phyloP scores from a whole-genome alignment of 2,329 filamentous ascomycete genomes.

The Curvularia sp. region DNA sequence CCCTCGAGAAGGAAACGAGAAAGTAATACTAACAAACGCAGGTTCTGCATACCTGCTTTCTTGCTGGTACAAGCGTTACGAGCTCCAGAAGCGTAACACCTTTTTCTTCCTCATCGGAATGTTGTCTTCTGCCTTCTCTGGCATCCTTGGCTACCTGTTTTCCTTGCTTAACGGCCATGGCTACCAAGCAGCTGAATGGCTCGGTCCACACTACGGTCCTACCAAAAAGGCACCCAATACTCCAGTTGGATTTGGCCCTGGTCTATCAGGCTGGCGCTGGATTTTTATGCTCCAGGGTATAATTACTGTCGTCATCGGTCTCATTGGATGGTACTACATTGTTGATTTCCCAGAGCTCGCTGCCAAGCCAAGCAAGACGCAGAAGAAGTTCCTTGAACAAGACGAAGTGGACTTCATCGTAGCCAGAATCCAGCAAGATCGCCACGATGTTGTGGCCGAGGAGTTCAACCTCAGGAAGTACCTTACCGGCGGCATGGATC shows the following conservation, averaged over 20 bases:
- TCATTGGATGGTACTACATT: slow-evolving; percentile 34
- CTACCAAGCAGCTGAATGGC: slow-evolving; percentile 32
- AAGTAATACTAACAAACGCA: slow-evolving; percentile 9
- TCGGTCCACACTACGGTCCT: slow-evolving; percentile 42
- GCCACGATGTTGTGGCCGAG: slow-evolving; percentile 38
- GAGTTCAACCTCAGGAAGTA: slow-evolving; percentile 35
- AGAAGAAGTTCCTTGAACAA: slow-evolving; percentile 37
- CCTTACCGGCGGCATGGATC: slow-evolving; percentile 25
- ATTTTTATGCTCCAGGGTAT: slow-evolving; percentile 37
- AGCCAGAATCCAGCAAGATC: slow-evolving; percentile 37
- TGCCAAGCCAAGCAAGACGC: slow-evolving; percentile 25
- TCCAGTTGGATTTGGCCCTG: slow-evolving; percentile 40
- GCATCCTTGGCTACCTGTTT: slow-evolving; percentile 44
- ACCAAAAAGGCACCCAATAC: slow-evolving; percentile 32
- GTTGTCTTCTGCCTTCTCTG: slow-evolving; percentile 35
- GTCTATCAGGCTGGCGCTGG: slow-evolving; percentile 40
- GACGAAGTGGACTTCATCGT: slow-evolving; percentile 39
- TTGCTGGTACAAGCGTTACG: slow-evolving; percentile 65
- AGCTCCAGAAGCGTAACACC: slow-evolving; percentile 62
- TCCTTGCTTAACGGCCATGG: slow-evolving; percentile 59
- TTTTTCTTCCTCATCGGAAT: slow-evolving; percentile 58
- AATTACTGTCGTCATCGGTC: slow-evolving; percentile 28
- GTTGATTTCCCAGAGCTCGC: slow-evolving; percentile 39
- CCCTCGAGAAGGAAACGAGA: background rate
- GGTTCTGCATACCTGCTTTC: slow-evolving; percentile 59